Percentiles rank a stretch among this genome's conserved stretches.
These are phyloP conservation scores for Cucurbita pepo DNA, from an alignment of 306 rosid species.

Conservation along the genomic window DNA sequence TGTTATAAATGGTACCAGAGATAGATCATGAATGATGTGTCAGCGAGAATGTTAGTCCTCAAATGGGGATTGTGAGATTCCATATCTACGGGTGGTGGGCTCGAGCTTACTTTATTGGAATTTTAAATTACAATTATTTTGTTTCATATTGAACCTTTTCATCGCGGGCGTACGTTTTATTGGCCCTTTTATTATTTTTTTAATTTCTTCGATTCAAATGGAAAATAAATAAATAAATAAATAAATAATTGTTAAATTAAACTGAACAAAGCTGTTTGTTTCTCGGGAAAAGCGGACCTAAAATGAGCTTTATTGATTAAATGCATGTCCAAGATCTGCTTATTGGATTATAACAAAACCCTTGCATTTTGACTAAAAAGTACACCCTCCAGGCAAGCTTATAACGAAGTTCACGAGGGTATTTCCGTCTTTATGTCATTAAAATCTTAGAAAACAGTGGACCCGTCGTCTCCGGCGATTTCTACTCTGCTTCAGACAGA, in stretches of 20 bases:
- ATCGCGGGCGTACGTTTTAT: background rate
- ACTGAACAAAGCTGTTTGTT: slow-evolving; percentile 6
- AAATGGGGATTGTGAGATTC: too few species aligned
- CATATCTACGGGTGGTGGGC: too few species aligned
- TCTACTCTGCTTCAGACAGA: background rate
- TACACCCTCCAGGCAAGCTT: background rate
- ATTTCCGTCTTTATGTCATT: background rate
- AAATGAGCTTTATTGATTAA: background rate
- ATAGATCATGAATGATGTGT: too few species aligned
- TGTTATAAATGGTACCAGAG: too few species aligned
- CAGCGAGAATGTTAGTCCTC: too few species aligned
- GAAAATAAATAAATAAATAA: background rate
- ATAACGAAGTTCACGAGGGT: background rate
- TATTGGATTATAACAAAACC: background rate
- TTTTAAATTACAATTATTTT: background rate
- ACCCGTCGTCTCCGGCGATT: background rate
- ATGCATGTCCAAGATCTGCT: background rate
- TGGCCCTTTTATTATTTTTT: too few species aligned
- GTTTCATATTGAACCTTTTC: background rate
- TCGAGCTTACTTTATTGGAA: too few species aligned
- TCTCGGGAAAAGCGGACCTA: background rate
- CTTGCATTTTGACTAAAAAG: background rate
- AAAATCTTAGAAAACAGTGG: background rate
- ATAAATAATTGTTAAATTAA: background rate
- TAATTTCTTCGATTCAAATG: background rate